A percentile compares a stretch with the other conserved stretches of the same genome.
Evolutionary conservation across 2,329 filamentous ascomycete species (phyloP).

Genomic region (Tolypocladium pustulatum): DNA sequence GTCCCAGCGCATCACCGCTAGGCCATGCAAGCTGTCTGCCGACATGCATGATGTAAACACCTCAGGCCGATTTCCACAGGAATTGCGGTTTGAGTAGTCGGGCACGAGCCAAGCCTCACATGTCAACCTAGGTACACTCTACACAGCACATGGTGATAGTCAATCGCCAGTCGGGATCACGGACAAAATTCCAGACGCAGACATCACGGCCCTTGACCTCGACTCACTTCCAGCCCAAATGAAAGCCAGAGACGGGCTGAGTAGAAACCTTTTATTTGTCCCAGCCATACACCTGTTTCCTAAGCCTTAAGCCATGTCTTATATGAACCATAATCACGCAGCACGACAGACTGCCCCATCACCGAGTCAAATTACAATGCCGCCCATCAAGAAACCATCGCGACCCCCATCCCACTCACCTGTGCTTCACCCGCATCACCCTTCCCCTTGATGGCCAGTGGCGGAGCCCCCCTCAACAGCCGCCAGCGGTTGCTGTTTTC

Average conservation of each 20-base stretch:
- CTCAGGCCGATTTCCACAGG: not conserved
- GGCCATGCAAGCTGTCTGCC: not conserved
- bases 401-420: not conserved
- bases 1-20: not conserved
- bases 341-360: not conserved
- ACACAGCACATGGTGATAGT: not conserved
- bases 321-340: not conserved
- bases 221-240: too few species aligned
- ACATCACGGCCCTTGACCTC: not conserved
- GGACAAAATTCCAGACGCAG: not conserved
- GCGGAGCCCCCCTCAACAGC: slow-evolving; percentile 31
- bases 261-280: too few species aligned
- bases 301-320: too few species aligned
- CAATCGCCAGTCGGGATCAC: not conserved
- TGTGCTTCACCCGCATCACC: not conserved
- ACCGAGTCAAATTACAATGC: not conserved
- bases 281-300: too few species aligned
- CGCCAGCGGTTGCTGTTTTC: slow-evolving; percentile 42
- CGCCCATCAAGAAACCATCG: not conserved
- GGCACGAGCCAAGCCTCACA: not conserved
- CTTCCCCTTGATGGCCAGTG: slow-evolving; percentile 8
- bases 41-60: not conserved
- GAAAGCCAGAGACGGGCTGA: not conserved
- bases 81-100: not conserved
- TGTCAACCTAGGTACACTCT: not conserved